These are phyloP conservation scores for Syncephalastrum sp. DNA, from an alignment of 371 early-diverging fungal genomes.

Conservation along the genomic window DNA sequence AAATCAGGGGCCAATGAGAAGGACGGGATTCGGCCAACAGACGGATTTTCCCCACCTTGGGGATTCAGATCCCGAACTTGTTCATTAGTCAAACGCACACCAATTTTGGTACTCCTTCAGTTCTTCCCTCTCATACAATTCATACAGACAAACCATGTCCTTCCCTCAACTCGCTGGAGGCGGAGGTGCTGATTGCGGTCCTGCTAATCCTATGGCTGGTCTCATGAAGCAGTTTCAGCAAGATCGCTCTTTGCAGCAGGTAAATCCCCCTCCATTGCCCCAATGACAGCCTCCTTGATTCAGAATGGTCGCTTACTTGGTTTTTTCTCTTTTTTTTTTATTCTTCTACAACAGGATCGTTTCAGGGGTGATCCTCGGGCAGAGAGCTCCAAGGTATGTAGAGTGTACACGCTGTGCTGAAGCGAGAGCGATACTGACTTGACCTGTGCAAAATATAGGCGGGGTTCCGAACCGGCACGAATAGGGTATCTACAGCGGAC, in stretches of 20 bases:
- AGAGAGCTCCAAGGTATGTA: slow-evolving; percentile 55
- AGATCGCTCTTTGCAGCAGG: slow-evolving; percentile 81
- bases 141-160: slow-evolving; percentile 8
- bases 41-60: no score
- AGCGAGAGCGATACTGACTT: neutral
- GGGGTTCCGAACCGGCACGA: slow-evolving; percentile 30
- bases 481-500: slow-evolving; percentile 8
- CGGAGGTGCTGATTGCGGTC: slow-evolving; percentile 74
- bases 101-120: no score
- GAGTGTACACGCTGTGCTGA: no score
- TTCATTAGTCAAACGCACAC: no score
- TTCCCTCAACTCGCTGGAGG: slow-evolving; percentile 18
- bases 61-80: no score
- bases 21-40: no score
- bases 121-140: no score
- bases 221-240: slow-evolving; percentile 78
- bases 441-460: slow-evolving; percentile 13
- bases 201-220: slow-evolving; percentile 71
- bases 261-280: slow-evolving; percentile 24
- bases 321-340: no score
- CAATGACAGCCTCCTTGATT: slow-evolving; percentile 2
- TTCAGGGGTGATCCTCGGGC: slow-evolving; percentile 50
- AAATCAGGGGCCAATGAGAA: no score
- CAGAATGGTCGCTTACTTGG: slow-evolving; percentile 5
- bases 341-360: slow-evolving; percentile 54